Conservation (phyloP, 257 asterid species). For the Lycium barbarum region DNA sequence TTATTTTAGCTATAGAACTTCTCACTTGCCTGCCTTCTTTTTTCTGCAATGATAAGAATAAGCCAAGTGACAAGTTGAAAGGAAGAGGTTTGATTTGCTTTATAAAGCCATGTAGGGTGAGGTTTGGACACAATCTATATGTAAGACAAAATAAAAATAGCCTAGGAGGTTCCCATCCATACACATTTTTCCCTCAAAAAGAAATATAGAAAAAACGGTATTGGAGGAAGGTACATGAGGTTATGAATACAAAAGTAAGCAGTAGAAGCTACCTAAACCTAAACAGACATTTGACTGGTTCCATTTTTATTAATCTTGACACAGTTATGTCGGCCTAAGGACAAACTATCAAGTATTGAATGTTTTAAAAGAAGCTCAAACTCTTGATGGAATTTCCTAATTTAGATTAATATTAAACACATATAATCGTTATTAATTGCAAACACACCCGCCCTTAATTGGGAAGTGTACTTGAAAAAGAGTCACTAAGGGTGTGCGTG, state of each 20-base stretch:
- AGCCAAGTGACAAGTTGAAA: constrained; percentile 36
- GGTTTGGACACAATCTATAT: constrained; percentile 29
- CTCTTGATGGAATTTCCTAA: not conserved
- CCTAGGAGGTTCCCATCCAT: not conserved
- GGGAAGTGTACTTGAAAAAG: constrained; percentile 24
- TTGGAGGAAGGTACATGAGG: no score
- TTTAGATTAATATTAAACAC: not conserved
- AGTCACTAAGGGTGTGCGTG: constrained; percentile 5
- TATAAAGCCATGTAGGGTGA: constrained; percentile 27
- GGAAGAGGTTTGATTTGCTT: constrained; percentile 27
- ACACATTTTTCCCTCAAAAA: constrained; percentile 29
- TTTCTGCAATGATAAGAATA: constrained; percentile 22
- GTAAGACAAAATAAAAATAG: not conserved
- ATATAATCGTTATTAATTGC: constrained; percentile 31
- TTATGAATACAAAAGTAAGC: not conserved
- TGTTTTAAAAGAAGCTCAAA: not conserved
- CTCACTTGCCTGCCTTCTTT: not conserved
- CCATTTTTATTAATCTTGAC: constrained; percentile 45
- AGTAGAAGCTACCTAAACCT: constrained; percentile 30
- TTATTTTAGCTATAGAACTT: not conserved
- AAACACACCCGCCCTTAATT: constrained; percentile 40
- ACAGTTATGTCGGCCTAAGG: constrained; percentile 37
- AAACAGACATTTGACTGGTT: constrained; percentile 39
- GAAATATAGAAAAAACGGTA: constrained; percentile 27
- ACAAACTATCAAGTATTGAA: constrained; percentile 14